Conservation (phyloP, 306 rosid species). For the Cicer chorassanicum region DNA sequence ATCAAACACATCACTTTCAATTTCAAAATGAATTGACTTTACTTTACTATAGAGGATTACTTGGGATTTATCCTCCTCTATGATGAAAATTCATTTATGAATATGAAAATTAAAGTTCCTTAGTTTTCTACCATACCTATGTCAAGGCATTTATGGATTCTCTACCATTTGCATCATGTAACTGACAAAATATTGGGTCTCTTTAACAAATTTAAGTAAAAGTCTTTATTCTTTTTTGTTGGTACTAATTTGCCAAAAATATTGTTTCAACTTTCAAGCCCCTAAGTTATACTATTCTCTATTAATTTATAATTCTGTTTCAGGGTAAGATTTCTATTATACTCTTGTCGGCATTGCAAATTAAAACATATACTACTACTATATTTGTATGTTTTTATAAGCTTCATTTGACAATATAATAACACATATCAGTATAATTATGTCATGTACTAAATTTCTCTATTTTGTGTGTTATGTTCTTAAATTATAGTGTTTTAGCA, state of each 20-base stretch:
- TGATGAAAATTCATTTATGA: conserved; percentile 35
- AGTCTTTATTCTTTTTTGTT: conserved; percentile 29
- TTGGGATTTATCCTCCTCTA: conserved; percentile 22
- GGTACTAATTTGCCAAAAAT: not conserved
- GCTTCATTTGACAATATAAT: not conserved
- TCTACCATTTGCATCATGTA: conserved; percentile 29
- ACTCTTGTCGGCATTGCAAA: not conserved
- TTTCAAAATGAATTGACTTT: conserved; percentile 47
- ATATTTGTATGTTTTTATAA: not conserved
- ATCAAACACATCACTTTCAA: conserved; percentile 41
- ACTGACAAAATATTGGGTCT: conserved; percentile 23
- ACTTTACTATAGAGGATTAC: conserved; percentile 43
- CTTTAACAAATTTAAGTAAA: conserved; percentile 44
- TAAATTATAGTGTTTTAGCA: not conserved
- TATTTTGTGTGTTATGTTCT: not conserved
- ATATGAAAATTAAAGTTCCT: conserved; percentile 49
- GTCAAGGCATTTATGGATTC: conserved; percentile 42
- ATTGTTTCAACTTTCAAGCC: conserved; percentile 17
- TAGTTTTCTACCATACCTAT: conserved; percentile 40
- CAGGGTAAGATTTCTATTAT: not conserved
- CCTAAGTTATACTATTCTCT: not conserved
- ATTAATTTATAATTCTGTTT: not conserved
- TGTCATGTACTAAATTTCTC: not conserved
- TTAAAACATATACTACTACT: not conserved
- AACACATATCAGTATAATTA: not conserved